phyloP scores from a whole-genome alignment of 1,139 yeast species.

The Sugiyamaella neomexicana region DNA sequence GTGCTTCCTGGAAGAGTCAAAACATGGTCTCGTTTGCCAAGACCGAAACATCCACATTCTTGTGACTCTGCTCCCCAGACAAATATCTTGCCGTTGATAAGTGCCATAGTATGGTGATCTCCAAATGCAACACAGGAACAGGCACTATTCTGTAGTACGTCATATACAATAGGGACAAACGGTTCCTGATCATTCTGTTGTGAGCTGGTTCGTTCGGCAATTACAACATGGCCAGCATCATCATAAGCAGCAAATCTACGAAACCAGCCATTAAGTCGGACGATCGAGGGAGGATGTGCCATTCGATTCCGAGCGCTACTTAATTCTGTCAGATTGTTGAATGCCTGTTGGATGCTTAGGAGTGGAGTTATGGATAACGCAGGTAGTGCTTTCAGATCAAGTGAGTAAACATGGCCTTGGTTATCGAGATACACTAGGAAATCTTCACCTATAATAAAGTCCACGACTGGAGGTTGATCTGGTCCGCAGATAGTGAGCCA shows the following conservation, averaged over 20 bases:
- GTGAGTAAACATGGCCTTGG: conserved; percentile 49
- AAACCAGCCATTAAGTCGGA: conserved; percentile 52
- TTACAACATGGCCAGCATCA: conserved; percentile 50
- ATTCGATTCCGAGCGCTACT: conserved; percentile 5
- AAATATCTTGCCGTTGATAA: conserved; percentile 60
- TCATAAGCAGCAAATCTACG: conserved; percentile 56
- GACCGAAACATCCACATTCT: conserved; percentile 68
- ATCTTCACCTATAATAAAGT: conserved; percentile 57
- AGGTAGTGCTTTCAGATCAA: conserved; percentile 30
- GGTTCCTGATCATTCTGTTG: conserved; percentile 39
- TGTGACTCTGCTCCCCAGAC: conserved; percentile 72
- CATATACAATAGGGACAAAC: conserved; percentile 39
- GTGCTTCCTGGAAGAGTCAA: conserved; percentile 35
- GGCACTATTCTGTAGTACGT: conserved; percentile 52
- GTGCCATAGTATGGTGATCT: conserved; percentile 70
- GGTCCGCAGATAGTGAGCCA: conserved; percentile 39
- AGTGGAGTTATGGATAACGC: not conserved
- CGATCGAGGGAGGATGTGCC: conserved; percentile 38
- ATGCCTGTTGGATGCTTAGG: conserved; percentile 21
- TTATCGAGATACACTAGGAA: conserved; percentile 52
- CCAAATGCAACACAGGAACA: conserved; percentile 66
- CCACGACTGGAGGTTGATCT: conserved; percentile 42
- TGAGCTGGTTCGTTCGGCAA: conserved; percentile 23
- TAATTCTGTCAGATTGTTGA: conserved; percentile 23
- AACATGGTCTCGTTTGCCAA: conserved; percentile 49